These are phyloP conservation scores for Phaffomyces antillensis DNA, from an alignment of 805 yeast species.

Conservation along the genomic window DNA sequence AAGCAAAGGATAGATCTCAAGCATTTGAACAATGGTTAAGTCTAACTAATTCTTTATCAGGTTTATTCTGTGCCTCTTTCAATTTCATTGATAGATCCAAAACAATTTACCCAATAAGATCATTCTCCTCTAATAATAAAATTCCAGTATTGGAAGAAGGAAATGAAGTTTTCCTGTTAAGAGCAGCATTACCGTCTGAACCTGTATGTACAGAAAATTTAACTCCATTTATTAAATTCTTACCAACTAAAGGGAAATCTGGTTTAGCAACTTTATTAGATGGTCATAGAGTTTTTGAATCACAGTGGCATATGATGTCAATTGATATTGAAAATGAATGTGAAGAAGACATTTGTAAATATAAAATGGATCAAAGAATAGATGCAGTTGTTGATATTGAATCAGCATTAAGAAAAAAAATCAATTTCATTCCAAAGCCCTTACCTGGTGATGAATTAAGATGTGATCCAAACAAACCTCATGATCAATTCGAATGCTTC, in stretches of 20 bases:
- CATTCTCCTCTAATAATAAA: conserved; percentile 23
- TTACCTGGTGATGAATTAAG: conserved; percentile 57
- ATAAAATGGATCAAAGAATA: conserved; percentile 56
- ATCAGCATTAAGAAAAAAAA: conserved; percentile 51
- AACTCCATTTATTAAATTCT: conserved; percentile 83
- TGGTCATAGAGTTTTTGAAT: conserved; percentile 85
- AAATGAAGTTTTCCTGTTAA: conserved; percentile 46
- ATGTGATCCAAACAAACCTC: conserved; percentile 62
- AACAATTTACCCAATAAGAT: conserved; percentile 59
- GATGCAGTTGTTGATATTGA: conserved; percentile 69
- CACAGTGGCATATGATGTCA: conserved; percentile 92
- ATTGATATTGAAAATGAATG: conserved; percentile 67
- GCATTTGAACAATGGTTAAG: conserved; percentile 65
- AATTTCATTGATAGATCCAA: conserved; percentile 77
- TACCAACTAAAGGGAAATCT: conserved; percentile 88
- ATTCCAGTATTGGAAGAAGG: conserved; percentile 23
- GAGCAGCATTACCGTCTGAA: conserved; percentile 90
- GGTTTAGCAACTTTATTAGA: conserved; percentile 82
- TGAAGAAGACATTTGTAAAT: conserved; percentile 35
- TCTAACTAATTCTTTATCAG: conserved; percentile 72
- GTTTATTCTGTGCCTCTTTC: conserved; percentile 90
- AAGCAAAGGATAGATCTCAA: conserved; percentile 45
- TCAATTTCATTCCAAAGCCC: conserved; percentile 77
- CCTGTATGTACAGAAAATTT: conserved; percentile 95
- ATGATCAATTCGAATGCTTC: conserved; percentile 66